A percentile compares a stretch with the other conserved stretches of the same genome.
Conservation (phyloP, 1,284 basidiomycete genomes). For the Malassezia restricta region DNA sequence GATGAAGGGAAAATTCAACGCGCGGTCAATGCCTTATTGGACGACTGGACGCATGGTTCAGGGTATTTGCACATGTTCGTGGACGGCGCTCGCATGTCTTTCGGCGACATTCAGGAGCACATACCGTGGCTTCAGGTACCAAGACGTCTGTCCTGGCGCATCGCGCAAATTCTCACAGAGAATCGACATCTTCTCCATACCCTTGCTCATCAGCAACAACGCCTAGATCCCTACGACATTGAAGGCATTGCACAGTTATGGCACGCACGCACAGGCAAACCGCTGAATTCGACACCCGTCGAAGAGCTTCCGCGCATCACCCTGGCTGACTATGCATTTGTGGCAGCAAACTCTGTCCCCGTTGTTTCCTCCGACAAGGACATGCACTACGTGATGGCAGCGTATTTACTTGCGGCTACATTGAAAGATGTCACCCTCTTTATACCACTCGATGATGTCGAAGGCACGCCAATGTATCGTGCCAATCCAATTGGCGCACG, state of each 20-base stretch:
- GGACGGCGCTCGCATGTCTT: not conserved
- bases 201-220: not conserved
- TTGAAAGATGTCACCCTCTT: constrained; percentile 11
- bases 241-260: constrained; percentile 5
- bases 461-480: not conserved
- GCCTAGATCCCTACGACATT: constrained; percentile 3
- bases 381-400: not conserved
- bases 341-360: not conserved
- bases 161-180: not conserved
- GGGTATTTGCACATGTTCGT: not conserved
- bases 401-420: constrained; percentile 4
- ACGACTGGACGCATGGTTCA: constrained; percentile 1
- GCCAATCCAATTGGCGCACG: not conserved
- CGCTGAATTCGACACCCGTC: not conserved
- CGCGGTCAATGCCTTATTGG: not conserved
- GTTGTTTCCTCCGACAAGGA: not conserved
- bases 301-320: not conserved
- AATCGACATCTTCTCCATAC: not conserved
- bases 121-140: not conserved
- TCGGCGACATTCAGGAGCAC: not conserved
- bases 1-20: not conserved
- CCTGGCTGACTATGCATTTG: not conserved
- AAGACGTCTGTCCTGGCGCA: not conserved
- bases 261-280: not conserved
- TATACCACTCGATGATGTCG: not conserved